These are phyloP conservation scores for Kwoniella pini DNA, from an alignment of 768 basidiomycete genomes.

Conservation along the genomic window DNA sequence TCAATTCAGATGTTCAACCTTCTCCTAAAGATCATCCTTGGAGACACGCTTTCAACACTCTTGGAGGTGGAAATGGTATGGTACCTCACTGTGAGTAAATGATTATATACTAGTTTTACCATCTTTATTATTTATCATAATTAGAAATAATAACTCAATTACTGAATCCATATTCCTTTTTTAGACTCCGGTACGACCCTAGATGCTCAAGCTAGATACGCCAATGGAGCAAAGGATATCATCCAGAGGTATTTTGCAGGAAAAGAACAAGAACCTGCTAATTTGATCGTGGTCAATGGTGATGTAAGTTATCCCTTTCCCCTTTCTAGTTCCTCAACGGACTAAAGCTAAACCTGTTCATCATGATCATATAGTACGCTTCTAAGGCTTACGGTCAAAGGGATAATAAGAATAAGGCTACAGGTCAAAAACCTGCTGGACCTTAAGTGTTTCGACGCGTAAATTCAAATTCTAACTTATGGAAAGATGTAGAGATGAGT, in stretches of 20 bases:
- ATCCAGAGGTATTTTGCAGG: conserved; percentile 47
- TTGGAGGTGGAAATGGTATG: conserved; percentile 83
- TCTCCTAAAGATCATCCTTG: conserved; percentile 82
- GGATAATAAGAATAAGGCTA: conserved; percentile 28
- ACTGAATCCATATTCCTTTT: no score
- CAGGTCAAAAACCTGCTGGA: conserved; percentile 24
- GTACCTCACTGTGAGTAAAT: conserved; percentile 56
- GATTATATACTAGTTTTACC: no score
- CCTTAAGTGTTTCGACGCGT: conserved; percentile 5
- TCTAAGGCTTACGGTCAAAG: conserved; percentile 51
- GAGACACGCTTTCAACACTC: conserved; percentile 77
- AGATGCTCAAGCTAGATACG: conserved; percentile 86
- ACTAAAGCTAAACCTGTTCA: no score
- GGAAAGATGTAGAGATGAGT: background rate
- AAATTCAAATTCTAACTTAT: background rate
- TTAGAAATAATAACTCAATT: no score
- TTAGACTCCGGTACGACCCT: conserved; percentile 80
- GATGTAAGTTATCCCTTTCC: conserved; percentile 41
- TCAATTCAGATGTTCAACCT: conserved; percentile 74
- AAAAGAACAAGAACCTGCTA: conserved; percentile 71
- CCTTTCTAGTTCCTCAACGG: no score
- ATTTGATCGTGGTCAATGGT: conserved; percentile 77
- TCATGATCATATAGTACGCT: conserved; percentile 31
- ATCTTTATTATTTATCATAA: no score
- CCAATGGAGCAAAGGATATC: conserved; percentile 56